These are phyloP conservation scores for Ambrosiella xylebori DNA, from an alignment of 2,329 filamentous ascomycete species.

Conservation along the genomic window DNA sequence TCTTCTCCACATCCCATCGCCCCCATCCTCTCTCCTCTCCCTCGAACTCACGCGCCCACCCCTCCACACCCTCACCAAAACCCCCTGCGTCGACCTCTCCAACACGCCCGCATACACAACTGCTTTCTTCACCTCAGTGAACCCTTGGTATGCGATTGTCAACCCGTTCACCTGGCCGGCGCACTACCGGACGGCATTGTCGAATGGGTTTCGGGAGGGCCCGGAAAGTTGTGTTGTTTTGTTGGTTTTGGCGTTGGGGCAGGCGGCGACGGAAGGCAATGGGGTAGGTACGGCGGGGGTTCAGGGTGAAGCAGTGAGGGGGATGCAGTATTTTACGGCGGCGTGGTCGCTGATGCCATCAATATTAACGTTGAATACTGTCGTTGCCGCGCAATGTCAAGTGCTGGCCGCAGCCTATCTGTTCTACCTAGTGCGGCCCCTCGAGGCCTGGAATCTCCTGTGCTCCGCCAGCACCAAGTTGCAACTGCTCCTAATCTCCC, in stretches of 20 bases:
- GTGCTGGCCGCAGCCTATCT: not conserved
- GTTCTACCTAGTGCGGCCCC: not conserved
- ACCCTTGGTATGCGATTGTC: not conserved
- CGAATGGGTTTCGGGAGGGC: not conserved
- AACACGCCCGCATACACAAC: not conserved
- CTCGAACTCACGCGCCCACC: not conserved
- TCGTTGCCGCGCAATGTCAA: not conserved
- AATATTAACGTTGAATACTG: not conserved
- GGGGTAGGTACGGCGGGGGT: no score
- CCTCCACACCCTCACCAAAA: not conserved
- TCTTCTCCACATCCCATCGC: not conserved
- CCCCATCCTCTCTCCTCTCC: not conserved
- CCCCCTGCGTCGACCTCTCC: not conserved
- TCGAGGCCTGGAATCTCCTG: not conserved
- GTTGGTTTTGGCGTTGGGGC: not conserved
- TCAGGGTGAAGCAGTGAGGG: not conserved
- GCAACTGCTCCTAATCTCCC: not conserved
- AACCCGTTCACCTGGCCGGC: not conserved
- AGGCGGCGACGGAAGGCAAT: not conserved
- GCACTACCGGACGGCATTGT: not conserved
- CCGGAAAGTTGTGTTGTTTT: not conserved
- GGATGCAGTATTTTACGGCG: not conserved
- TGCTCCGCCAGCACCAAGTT: not conserved
- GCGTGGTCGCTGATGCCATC: not conserved
- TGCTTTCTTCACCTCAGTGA: not conserved